Conservation (phyloP, 1,284 basidiomycete species). For the Anthracocystis setariae region DNA sequence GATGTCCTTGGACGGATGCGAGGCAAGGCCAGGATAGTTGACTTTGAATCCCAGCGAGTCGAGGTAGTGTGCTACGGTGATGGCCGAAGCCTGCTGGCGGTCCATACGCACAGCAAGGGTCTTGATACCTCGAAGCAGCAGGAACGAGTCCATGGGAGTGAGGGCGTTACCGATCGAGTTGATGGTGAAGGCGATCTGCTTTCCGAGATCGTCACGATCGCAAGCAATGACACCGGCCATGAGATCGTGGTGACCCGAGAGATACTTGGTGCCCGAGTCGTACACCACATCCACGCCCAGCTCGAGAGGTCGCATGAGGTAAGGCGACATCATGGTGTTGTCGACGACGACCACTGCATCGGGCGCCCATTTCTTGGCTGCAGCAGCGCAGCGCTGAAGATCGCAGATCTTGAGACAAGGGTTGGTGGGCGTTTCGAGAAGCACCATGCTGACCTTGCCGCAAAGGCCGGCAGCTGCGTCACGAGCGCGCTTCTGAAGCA, state of each 20-base stretch:
- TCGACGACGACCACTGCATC: conserved; percentile 71
- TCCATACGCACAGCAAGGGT: conserved; percentile 97
- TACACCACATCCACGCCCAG: conserved; percentile 97
- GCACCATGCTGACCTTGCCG: conserved; percentile 65
- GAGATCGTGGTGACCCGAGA: conserved; percentile 97
- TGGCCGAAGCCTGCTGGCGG: conserved; percentile 85
- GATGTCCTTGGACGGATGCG: conserved; percentile 84
- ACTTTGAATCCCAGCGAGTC: conserved; percentile 87
- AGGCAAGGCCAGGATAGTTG: conserved; percentile 88
- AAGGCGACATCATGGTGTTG: conserved; percentile 99
- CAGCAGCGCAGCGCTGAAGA: conserved; percentile 72
- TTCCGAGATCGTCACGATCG: conserved; percentile 87
- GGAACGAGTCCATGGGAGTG: conserved; percentile 82
- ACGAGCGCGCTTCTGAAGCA: conserved; percentile 50
- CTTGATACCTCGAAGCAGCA: conserved; percentile 93
- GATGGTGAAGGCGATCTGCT: conserved; percentile 89
- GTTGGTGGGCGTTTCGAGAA: conserved; percentile 97
- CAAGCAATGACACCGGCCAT: conserved; percentile 84
- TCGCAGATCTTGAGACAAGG: conserved; percentile 96
- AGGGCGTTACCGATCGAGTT: conserved; percentile 98
- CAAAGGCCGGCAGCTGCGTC: conserved; percentile 50
- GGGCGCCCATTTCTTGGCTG: conserved; percentile 61
- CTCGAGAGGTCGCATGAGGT: conserved; percentile 93
- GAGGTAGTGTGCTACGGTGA: conserved; percentile 87
- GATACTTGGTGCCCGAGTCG: conserved; percentile 97